Conservation (phyloP, 2,329 filamentous ascomycete genomes). For the Trichoderma harzianum region DNA sequence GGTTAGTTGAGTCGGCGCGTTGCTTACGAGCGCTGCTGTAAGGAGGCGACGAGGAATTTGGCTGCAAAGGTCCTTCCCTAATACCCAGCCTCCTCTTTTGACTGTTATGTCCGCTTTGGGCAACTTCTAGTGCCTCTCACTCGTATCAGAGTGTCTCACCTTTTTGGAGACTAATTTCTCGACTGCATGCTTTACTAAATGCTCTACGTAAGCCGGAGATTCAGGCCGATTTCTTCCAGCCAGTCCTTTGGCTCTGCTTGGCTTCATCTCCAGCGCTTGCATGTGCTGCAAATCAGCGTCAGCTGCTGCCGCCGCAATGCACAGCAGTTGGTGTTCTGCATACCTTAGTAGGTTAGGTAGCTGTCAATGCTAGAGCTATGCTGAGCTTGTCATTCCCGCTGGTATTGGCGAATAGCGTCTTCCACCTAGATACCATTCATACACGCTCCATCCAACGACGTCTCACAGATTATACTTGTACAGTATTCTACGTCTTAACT, state of each 20-base stretch:
- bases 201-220: background rate
- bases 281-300: background rate
- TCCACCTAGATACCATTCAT: background rate
- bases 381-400: background rate
- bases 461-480: background rate
- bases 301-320: background rate
- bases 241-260: background rate
- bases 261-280: background rate
- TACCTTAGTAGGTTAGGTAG: background rate
- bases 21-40: background rate
- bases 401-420: background rate
- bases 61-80: background rate
- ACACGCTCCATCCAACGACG: background rate
- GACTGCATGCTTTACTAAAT: background rate
- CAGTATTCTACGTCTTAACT: background rate
- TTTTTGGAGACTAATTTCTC: constrained; percentile 13
- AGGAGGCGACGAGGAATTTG: background rate
- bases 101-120: constrained; percentile 12
- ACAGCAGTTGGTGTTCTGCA: background rate
- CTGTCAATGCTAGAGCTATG: background rate
- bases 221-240: background rate
- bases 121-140: constrained; percentile 1
- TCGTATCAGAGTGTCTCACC: constrained; percentile 12
- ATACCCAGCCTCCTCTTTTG: constrained; percentile 5
- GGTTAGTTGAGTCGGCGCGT: background rate